Conservation (phyloP, 164 flowering plant genomes). For the Magnolia kwangsiensis region DNA sequence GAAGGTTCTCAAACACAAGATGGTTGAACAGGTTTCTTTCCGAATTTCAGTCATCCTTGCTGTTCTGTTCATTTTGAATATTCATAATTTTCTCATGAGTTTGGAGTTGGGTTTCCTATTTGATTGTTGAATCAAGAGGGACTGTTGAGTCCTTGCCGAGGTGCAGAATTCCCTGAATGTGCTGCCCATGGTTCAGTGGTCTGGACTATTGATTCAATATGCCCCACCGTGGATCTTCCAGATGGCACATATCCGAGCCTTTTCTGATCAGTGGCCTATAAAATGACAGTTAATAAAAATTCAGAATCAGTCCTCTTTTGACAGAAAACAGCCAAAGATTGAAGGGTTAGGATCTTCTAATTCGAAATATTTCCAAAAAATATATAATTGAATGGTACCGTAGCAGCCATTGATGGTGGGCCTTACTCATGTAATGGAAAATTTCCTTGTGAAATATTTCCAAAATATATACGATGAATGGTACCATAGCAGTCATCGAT, state of each 20-base stretch:
- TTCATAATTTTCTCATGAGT: neutral
- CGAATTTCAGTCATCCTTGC: neutral
- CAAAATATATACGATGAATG: too few relatives aligned
- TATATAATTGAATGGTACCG: too few relatives aligned
- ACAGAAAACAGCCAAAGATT: too few relatives aligned
- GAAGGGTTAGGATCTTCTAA: too few relatives aligned
- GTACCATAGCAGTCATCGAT: too few relatives aligned
- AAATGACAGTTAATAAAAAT: neutral
- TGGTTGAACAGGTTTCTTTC: conserved; percentile 64
- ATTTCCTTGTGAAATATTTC: too few relatives aligned
- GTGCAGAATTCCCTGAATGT: neutral
- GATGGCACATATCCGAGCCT: neutral
- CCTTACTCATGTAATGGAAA: too few relatives aligned
- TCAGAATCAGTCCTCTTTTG: neutral
- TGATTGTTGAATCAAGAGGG: neutral
- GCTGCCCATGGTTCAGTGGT: neutral
- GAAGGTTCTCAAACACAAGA: conserved; percentile 73
- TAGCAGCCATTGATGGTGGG: too few relatives aligned
- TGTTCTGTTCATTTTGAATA: neutral
- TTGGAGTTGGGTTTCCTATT: neutral
- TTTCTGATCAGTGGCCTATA: neutral
- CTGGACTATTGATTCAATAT: neutral
- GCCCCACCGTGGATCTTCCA: neutral
- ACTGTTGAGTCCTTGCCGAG: neutral
- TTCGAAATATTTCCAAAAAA: too few relatives aligned